Base-by-base conservation (phyloP, 2,329 filamentous ascomycete genomes). In the Venturia aucupariae region DNA sequence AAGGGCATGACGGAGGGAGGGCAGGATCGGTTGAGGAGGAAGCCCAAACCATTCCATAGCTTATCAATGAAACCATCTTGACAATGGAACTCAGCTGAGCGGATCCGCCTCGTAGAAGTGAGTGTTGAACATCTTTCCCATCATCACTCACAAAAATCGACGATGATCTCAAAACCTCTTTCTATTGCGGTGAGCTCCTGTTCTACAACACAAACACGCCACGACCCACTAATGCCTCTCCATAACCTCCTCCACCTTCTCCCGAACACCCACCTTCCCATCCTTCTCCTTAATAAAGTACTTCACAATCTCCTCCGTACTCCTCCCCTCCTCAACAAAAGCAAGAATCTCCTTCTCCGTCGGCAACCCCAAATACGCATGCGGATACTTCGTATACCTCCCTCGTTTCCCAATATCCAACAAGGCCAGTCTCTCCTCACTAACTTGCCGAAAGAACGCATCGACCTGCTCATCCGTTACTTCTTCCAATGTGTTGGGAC, bases 351-450 rank as follows among this genome's bases (percentile, higher is more conserved):
- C 82, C 46, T 70, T 67, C 77, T 97, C 92, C 1, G 80, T 82
- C 5, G 93, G 94, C 66, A 97, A 79, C 5, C 87, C 88, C 38
- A 92, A 85, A 70, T 77, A 78, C 15, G 77, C 75, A 74, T 90
- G 84, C 0, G 92, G 93, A 75, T 97, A 97, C 65, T 87, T 78
- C 5, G 72, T 74, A 77, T 88, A 97, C 69, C 89, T 82, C 6
- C 66, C 68, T 15, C 78, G 75, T 63, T 80, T 72, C 7, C 67
- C 69, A 4, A 48, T 69, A 65, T 80, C 86, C 65, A 92, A 79
- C 63, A 96, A 80, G 57, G 79, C 68, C 55, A 97, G 77, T 63
- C 78, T 74, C 19, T 80, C 75, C 46, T 77, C 15, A n/a, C 22
- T 17, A 3, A 17, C 73, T 32, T 81, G 76, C 48, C 77, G 69